Base-by-base conservation (phyloP, 257 asterid species). In the Hygrophila difformis region DNA sequence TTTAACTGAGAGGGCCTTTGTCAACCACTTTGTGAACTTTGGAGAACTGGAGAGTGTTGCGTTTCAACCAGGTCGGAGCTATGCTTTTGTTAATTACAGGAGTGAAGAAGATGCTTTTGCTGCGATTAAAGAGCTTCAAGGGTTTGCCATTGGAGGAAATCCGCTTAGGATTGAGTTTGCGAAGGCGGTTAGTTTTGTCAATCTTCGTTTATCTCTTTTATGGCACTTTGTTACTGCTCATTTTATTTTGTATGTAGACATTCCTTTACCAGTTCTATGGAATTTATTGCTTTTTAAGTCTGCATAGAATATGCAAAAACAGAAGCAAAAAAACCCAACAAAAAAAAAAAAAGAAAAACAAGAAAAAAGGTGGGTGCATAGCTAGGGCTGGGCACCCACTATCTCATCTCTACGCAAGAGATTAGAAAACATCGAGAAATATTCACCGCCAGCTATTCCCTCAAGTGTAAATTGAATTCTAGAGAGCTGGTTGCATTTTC, bases 181-280 rank as follows among this genome's bases (percentile, higher is more conserved):
- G 34, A 88, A 84, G 95, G 87, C 87, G 97, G 97, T 88, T 88
- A 88, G 97, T 88, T 64, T 68, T 72, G 94, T 70, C 68, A 45
- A 67, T 71, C 75, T 81, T 76, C 64, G 77, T 68, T 73, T 71
- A 58, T 51, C 69, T 69, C 67, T 62, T 59, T 68, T 77, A 49
- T 57, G 57, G 59, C 69, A 41, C 63, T 40, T 37, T 49, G 37
- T 66, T 62, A 56, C 47, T 60, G 61, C 52, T 24, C 15, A n/a
- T 18, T 57, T 64, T 68, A 60, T 61, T 58, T 64, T 55, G 56
- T 62, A 55, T 51, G 26, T 48, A 58, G 49, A 48, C 47, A 23
- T 14, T 55, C 37, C 37, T 55, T 63, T 39, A 35, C 44, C 24
- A 35, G 39, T 59, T 63, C 22, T 64, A 63, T 53, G 60, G 56